Conservation (phyloP, 495 filamentous ascomycete genomes). For the Penicillium macrosclerotiorum region DNA sequence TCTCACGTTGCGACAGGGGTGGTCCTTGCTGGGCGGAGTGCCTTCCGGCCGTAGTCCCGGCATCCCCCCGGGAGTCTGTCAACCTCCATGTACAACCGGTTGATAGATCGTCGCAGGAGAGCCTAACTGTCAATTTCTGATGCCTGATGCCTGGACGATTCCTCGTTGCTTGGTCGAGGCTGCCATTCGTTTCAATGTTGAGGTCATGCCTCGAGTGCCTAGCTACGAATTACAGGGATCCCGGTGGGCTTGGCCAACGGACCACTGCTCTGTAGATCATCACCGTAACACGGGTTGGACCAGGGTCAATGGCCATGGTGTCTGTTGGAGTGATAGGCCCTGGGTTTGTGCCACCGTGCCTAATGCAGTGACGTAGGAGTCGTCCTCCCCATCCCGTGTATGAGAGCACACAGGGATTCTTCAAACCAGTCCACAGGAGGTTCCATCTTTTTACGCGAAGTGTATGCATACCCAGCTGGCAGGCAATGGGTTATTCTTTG, state of each 20-base stretch:
- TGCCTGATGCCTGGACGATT: too few species aligned
- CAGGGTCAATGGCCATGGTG: neutral
- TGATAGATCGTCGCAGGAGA: neutral
- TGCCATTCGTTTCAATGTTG: neutral
- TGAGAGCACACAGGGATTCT: too few species aligned
- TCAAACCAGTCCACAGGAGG: too few species aligned
- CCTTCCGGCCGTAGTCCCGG: neutral
- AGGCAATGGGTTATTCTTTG: too few species aligned
- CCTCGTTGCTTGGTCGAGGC: neutral
- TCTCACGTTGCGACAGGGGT: neutral
- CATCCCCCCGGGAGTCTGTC: too few species aligned
- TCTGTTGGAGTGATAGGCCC: neutral
- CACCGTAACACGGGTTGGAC: conserved; percentile 4
- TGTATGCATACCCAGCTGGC: too few species aligned
- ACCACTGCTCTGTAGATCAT: conserved; percentile 5
- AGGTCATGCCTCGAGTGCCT: neutral
- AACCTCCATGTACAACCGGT: too few species aligned
- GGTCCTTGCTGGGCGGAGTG: neutral
- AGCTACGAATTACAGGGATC: too few species aligned
- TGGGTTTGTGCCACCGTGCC: neutral
- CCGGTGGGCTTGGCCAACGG: conserved; percentile 1
- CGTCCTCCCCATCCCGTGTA: too few species aligned
- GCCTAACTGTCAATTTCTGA: too few species aligned
- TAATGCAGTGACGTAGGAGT: too few species aligned
- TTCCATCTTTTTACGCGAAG: too few species aligned